A percentile compares a stretch with the other conserved stretches of the same genome.
These are phyloP conservation scores for Triticum dicoccoides DNA, from an alignment of 176 grass and related monocot genomes.

Conservation along the genomic window DNA sequence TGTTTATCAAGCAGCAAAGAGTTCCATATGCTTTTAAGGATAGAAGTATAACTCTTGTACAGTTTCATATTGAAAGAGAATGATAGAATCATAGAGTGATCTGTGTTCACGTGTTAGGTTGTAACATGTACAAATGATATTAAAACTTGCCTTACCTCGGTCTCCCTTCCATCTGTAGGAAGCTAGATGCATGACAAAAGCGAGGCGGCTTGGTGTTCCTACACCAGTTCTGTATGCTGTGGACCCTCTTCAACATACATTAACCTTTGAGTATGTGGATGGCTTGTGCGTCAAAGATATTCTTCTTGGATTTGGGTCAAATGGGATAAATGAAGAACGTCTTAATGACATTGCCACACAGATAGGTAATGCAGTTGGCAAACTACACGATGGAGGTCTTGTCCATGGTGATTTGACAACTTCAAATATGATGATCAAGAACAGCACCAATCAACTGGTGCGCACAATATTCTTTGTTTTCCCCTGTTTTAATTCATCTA, in stretches of 20 bases:
- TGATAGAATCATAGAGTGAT: conserved; percentile 7
- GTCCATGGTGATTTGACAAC: conserved; percentile 93
- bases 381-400: conserved; percentile 91
- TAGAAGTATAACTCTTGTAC: background rate
- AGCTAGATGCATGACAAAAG: conserved; percentile 97
- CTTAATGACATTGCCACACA: conserved; percentile 71
- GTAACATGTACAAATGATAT: background rate
- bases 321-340: conserved; percentile 62
- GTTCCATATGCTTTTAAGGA: background rate
- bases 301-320: conserved; percentile 77
- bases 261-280: conserved; percentile 87
- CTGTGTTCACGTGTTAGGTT: conserved; percentile 15
- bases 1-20: background rate
- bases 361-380: conserved; percentile 83
- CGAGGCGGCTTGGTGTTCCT: conserved; percentile 82
- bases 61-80: background rate
- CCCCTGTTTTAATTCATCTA: background rate
- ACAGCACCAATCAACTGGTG: conserved; percentile 59
- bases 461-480: background rate
- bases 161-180: conserved; percentile 47
- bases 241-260: conserved; percentile 69
- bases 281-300: conserved; percentile 82
- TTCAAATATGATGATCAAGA: conserved; percentile 95
- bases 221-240: conserved; percentile 88
- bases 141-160: conserved; percentile 12